These are phyloP conservation scores for Cicer cuneatum DNA, from an alignment of 306 rosid species.

Conservation along the genomic window DNA sequence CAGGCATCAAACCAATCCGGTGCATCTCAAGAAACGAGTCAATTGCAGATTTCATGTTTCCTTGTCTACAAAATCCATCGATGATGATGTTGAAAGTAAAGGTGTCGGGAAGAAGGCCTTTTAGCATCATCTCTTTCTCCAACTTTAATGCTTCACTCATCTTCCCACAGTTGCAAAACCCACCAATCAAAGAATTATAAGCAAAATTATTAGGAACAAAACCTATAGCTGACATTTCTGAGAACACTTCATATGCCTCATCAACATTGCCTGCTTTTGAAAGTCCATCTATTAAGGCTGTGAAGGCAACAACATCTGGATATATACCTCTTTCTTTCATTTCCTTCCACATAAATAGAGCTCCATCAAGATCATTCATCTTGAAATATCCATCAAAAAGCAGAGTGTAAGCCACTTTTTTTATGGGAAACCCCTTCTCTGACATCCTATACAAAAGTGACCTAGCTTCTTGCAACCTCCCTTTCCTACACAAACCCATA, in stretches of 20 bases:
- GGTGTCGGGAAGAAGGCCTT: slow-evolving; percentile 35
- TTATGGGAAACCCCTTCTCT: slow-evolving; percentile 37
- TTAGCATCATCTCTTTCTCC: slow-evolving; percentile 35
- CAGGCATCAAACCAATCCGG: slow-evolving; percentile 38
- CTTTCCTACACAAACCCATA: slow-evolving; percentile 40
- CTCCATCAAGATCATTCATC: slow-evolving; percentile 33
- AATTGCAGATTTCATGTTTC: slow-evolving; percentile 24
- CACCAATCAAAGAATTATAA: slow-evolving; percentile 32
- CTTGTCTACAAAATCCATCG: slow-evolving; percentile 33
- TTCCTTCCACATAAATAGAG: slow-evolving; percentile 31
- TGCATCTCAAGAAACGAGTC: slow-evolving; percentile 25
- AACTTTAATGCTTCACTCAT: slow-evolving; percentile 24
- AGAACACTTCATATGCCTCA: slow-evolving; percentile 19
- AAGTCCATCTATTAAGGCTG: slow-evolving; percentile 37
- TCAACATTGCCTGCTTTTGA: slow-evolving; percentile 32
- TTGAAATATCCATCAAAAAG: slow-evolving; percentile 42
- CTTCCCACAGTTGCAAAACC: slow-evolving; percentile 34
- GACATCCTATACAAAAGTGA: slow-evolving; percentile 31
- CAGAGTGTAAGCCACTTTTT: slow-evolving; percentile 37
- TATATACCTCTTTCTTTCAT: slow-evolving; percentile 34
- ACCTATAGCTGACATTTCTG: slow-evolving; percentile 35
- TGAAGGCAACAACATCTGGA: slow-evolving; percentile 37
- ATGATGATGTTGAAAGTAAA: slow-evolving; percentile 40
- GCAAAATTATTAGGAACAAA: slow-evolving; percentile 38
- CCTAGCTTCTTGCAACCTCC: slow-evolving; percentile 30